Conservation (phyloP, 1,139 yeast genomes). For the Magnusiomyces tetraspermus region DNA sequence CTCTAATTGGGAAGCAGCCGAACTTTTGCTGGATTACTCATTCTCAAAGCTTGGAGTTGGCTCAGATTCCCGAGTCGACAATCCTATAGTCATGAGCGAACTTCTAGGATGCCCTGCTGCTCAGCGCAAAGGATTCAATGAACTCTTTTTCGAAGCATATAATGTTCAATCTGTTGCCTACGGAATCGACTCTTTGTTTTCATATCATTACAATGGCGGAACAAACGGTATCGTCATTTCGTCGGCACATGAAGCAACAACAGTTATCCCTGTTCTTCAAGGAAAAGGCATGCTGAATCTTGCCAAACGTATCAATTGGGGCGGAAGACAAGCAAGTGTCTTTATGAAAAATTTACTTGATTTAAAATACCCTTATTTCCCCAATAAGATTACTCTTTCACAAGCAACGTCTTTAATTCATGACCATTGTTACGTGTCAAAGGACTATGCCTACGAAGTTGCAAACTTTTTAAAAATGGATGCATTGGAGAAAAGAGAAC, state of each 20-base stretch:
- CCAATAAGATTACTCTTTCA: conserved; percentile 52
- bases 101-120: conserved; percentile 58
- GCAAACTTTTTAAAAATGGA: conserved; percentile 50
- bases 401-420: conserved; percentile 63
- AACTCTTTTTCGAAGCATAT: conserved; percentile 74
- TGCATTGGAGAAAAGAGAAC: conserved; percentile 53
- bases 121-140: conserved; percentile 69
- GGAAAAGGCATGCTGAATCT: conserved; percentile 58
- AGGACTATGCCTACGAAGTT: conserved; percentile 58
- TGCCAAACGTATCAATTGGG: conserved; percentile 83
- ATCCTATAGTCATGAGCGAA: conserved; percentile 79
- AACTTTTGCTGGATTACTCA: conserved; percentile 71
- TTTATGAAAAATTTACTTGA: conserved; percentile 56
- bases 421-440: conserved; percentile 71
- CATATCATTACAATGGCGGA: conserved; percentile 43
- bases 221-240: conserved; percentile 65
- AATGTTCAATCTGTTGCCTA: conserved; percentile 61
- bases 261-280: conserved; percentile 66
- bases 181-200: conserved; percentile 76
- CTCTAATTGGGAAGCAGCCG: conserved; percentile 89
- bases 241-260: conserved; percentile 75
- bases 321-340: conserved; percentile 66
- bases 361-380: conserved; percentile 87
- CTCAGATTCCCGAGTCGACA: conserved; percentile 49
- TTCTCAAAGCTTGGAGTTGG: conserved; percentile 60